These are phyloP conservation scores for Teratosphaeria nubilosa DNA, from an alignment of 2,329 filamentous ascomycete genomes.

Conservation along the genomic window DNA sequence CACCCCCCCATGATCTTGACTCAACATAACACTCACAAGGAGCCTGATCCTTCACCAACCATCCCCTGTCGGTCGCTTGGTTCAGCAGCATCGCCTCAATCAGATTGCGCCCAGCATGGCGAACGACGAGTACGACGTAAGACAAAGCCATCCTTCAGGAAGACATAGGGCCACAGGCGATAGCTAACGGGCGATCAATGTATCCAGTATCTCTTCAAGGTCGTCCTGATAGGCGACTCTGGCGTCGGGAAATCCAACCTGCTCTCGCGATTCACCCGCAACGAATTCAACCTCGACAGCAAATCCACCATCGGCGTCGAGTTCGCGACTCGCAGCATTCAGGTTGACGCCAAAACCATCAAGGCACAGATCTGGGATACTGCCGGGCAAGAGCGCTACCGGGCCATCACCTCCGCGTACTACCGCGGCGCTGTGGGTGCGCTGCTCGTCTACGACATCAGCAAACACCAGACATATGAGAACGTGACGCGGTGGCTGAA, in stretches of 20 bases:
- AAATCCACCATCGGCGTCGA: constrained; percentile 99
- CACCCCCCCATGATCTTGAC: background rate
- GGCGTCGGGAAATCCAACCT: constrained; percentile 99
- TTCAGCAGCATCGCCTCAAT: background rate
- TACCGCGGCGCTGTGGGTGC: constrained; percentile 96
- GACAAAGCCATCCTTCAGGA: constrained; percentile 26
- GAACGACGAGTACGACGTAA: constrained; percentile 99
- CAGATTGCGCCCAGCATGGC: constrained; percentile 57
- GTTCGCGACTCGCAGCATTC: constrained; percentile 96
- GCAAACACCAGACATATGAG: constrained; percentile 98
- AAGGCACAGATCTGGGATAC: constrained; percentile 99
- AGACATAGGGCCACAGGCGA: background rate
- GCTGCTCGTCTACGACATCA: constrained; percentile 97
- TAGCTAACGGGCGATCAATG: constrained; percentile 2
- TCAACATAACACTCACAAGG: background rate
- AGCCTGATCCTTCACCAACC: background rate
- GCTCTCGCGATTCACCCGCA: constrained; percentile 95
- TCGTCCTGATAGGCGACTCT: constrained; percentile 98
- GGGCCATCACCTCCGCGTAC: constrained; percentile 97
- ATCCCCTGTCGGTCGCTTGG: background rate
- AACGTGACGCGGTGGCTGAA: constrained; percentile 99
- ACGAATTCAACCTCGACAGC: constrained; percentile 99
- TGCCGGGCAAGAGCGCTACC: constrained; percentile 95
- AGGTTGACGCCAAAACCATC: constrained; percentile 99
- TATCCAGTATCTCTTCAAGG: constrained; percentile 94